Conservation (phyloP, 306 rosid genomes). For the Psophocarpus tetragonolobus region DNA sequence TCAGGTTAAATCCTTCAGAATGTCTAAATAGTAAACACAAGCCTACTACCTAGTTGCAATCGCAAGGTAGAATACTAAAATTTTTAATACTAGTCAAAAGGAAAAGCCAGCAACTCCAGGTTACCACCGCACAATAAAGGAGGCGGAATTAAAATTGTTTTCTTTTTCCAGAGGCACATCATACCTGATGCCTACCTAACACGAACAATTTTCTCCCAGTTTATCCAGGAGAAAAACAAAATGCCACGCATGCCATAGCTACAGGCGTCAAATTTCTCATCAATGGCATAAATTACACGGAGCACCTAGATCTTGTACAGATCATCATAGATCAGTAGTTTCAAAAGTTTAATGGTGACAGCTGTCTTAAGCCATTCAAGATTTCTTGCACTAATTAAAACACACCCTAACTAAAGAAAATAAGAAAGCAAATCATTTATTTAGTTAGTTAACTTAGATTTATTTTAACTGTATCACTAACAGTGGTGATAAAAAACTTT, state of each 20-base stretch:
- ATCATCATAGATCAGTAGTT: neutral
- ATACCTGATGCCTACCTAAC: neutral
- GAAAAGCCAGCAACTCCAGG: neutral
- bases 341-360: neutral
- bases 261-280: neutral
- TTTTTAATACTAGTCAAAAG: neutral
- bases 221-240: neutral
- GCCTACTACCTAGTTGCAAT: neutral
- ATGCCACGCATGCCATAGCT: neutral
- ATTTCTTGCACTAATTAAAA: neutral
- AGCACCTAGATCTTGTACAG: neutral
- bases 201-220: neutral
- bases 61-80: neutral
- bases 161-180: neutral
- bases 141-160: neutral
- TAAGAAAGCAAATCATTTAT: neutral
- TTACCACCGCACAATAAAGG: neutral
- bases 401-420: neutral
- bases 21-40: neutral
- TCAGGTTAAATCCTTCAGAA: neutral
- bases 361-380: neutral
- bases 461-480: constrained; percentile 22
- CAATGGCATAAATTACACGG: neutral
- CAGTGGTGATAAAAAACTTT: constrained; percentile 9
- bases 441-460: neutral